Conservation (phyloP, 225 moss, liverwort and hornwort species). For the Anthoceros angustus region DNA sequence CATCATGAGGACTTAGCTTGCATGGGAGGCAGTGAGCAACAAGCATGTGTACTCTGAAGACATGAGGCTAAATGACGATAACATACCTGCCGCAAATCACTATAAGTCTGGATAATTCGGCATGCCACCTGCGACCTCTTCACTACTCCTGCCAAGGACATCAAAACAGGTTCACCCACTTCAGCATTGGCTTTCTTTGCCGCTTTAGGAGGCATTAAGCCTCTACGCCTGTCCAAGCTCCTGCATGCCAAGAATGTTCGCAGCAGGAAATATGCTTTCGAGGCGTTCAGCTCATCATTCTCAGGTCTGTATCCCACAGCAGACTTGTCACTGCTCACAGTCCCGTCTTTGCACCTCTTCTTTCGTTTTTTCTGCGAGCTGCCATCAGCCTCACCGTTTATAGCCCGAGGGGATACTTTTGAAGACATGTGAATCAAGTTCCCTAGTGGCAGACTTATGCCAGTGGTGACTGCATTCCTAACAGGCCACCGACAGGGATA, state of each 20-base stretch:
- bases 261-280: conserved; percentile 35
- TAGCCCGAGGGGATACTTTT: background rate
- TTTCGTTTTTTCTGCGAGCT: conserved; percentile 9
- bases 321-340: conserved; percentile 1
- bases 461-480: conserved; percentile 35
- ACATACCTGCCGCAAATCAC: conserved; percentile 90
- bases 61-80: background rate
- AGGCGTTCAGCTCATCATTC: conserved; percentile 9
- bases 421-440: conserved; percentile 17
- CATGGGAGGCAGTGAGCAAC: background rate
- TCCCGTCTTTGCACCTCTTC: background rate
- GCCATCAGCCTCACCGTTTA: no score
- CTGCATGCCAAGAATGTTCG: conserved; percentile 32
- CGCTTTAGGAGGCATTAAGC: conserved; percentile 78
- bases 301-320: background rate
- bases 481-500: conserved; percentile 37
- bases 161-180: conserved; percentile 34
- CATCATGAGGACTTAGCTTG: background rate
- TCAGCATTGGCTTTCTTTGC: conserved; percentile 49
- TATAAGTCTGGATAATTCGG: conserved; percentile 52
- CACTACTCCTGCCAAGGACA: conserved; percentile 23
- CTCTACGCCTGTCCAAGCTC: conserved; percentile 51
- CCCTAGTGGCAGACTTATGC: conserved; percentile 36
- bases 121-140: conserved; percentile 36
- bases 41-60: background rate